These are phyloP conservation scores for Diaporthe helianthi DNA, from an alignment of 2,329 filamentous ascomycete species.

Conservation along the genomic window DNA sequence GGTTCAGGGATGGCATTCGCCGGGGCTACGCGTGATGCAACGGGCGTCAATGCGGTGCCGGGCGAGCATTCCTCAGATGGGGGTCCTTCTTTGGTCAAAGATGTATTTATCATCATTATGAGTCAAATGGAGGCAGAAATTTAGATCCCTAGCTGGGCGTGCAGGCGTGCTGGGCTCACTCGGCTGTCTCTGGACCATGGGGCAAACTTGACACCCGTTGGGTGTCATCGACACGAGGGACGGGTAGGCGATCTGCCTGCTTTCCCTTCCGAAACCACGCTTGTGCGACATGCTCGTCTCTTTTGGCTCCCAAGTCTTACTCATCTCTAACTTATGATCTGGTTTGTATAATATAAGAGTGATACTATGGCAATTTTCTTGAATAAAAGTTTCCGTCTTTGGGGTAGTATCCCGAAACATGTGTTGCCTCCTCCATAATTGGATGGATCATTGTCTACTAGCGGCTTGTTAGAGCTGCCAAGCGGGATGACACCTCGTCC, in stretches of 20 bases:
- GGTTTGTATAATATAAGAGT: background rate
- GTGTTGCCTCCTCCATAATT: background rate
- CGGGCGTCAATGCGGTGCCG: slow-evolving; percentile 18
- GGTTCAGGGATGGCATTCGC: slow-evolving; percentile 9
- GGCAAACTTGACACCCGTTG: slow-evolving; percentile 22
- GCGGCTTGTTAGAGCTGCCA: background rate
- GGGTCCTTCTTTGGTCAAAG: slow-evolving; percentile 3
- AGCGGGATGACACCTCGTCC: background rate
- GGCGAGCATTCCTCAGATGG: background rate
- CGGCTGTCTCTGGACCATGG: background rate
- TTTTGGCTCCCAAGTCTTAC: background rate
- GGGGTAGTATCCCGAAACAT: background rate
- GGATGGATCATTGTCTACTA: background rate
- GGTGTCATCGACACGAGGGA: slow-evolving; percentile 24
- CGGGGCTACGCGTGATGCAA: slow-evolving; percentile 16
- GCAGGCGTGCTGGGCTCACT: no score
- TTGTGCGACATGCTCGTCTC: background rate
- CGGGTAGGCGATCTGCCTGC: slow-evolving; percentile 12
- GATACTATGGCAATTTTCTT: background rate
- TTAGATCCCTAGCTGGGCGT: slow-evolving; percentile 1
- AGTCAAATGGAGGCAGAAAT: slow-evolving; percentile 27
- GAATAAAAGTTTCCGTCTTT: slow-evolving; percentile 1
- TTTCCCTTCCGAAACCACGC: slow-evolving; percentile 1
- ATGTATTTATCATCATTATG: slow-evolving; percentile 32
- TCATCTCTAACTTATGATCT: slow-evolving; percentile 11